Base-by-base conservation (phyloP, 345 rosid genomes). In the Syzygium aqueum region DNA sequence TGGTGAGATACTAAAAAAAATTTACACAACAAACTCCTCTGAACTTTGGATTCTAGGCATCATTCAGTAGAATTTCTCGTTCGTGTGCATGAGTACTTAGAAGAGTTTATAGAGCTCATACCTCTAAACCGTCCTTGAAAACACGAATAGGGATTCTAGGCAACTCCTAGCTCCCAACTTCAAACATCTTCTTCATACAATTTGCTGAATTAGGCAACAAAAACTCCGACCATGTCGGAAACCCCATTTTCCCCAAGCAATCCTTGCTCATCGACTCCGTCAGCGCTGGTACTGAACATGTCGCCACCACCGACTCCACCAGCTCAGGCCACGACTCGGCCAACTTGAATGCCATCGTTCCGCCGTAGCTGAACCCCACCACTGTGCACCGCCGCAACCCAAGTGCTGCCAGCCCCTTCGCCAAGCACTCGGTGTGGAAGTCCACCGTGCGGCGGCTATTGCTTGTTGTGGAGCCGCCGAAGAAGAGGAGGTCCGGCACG, bases 401-500 rank as follows among this genome's bases (percentile, higher is more conserved):
- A 5, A 94, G 85, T 77, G 87, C 89, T 83, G 49, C 85, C 86
- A 94, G 87, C 33, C 88, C 91, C 87, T 88, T 87, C 2, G 91
- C 93, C 77, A 91, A 51, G 77, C 91, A 94, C 88, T 92, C 89
- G 0, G 91, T 91, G 51, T 93, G 96, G 59, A 93, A 94, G 77
- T 12, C 91, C 30, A 87, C 87, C 21, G 94, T 86, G 85, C 93
- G 83, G 4, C 89, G 89, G 0, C 57, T 1, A 8, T 59, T 84
- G 52, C 86, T 90, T 2, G 93, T 94, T 87, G 86, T 7, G 1
- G 95, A 94, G 49, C 86, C 88, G 0, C 93, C 96, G n/a, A 93
- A 94, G 91, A 94, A 93, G 73, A 91, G 87, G 17, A 94, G 73
- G 90, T 94, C 93, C 2, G 94, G 94, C 15, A 92, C 93, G 85